Conservation (phyloP, 2,329 filamentous ascomycete species). For the Arachnomyces sp. region DNA sequence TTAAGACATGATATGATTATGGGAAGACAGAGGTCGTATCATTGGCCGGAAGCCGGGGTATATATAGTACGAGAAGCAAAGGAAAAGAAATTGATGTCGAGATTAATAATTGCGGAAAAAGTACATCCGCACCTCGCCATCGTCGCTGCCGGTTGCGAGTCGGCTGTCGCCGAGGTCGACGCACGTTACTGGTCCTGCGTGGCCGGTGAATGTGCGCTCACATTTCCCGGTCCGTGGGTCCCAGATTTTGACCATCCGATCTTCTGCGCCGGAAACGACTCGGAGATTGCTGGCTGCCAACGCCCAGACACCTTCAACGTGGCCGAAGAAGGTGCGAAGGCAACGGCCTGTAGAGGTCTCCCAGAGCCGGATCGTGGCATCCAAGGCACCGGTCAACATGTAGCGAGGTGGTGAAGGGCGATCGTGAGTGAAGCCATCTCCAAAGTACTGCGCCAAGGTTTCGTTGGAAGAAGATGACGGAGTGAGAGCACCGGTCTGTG, state of each 20-base stretch:
- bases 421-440: constrained; percentile 50
- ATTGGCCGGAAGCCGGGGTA: too few relatives aligned
- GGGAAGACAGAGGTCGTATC: too few relatives aligned
- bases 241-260: constrained; percentile 94
- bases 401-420: constrained; percentile 77
- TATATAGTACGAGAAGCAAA: background rate
- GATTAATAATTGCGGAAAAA: constrained; percentile 48
- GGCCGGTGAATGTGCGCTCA: constrained; percentile 84
- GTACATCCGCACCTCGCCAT: constrained; percentile 81
- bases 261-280: constrained; percentile 81
- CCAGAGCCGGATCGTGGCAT: constrained; percentile 88
- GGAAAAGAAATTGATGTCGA: background rate
- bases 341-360: constrained; percentile 74
- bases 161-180: constrained; percentile 82
- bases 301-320: constrained; percentile 93
- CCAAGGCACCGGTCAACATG: constrained; percentile 85
- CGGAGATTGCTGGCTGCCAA: constrained; percentile 81
- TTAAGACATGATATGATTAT: too few relatives aligned
- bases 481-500: constrained; percentile 1
- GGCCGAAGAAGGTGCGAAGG: constrained; percentile 88
- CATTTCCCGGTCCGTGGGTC: constrained; percentile 85
- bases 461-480: constrained; percentile 15
- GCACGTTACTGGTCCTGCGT: constrained; percentile 85
- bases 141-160: constrained; percentile 86
- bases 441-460: constrained; percentile 13